These are phyloP conservation scores for Grosmannia serpens DNA, from an alignment of 2,329 filamentous ascomycete species.

Conservation along the genomic window DNA sequence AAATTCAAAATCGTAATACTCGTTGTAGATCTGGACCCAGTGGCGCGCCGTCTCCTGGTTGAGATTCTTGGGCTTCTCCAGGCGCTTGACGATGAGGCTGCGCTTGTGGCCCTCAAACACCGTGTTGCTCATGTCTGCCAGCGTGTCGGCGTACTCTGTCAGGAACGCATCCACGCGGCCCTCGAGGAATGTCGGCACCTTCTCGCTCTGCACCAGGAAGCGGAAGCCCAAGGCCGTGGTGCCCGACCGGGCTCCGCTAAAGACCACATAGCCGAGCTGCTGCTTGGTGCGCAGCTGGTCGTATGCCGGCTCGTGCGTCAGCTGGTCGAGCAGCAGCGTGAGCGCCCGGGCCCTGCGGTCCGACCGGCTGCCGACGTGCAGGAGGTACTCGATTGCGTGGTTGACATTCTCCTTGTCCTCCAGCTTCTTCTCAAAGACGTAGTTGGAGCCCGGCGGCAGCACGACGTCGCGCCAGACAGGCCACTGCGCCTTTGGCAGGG, in stretches of 20 bases:
- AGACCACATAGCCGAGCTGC: conserved; percentile 94
- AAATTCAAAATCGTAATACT: conserved; percentile 82
- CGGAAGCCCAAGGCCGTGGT: conserved; percentile 76
- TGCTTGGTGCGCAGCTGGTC: conserved; percentile 94
- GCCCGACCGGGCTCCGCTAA: conserved; percentile 61
- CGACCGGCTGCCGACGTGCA: conserved; percentile 57
- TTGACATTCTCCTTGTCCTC: conserved; percentile 85
- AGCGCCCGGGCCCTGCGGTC: conserved; percentile 64
- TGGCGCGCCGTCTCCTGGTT: conserved; percentile 71
- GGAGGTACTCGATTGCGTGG: conserved; percentile 69
- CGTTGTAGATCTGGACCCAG: conserved; percentile 74
- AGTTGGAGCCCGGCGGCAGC: conserved; percentile 71
- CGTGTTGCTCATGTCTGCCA: conserved; percentile 65
- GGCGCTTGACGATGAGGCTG: conserved; percentile 72
- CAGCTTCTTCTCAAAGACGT: conserved; percentile 67
- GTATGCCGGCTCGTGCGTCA: conserved; percentile 87
- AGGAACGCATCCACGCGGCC: conserved; percentile 81
- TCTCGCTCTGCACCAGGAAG: conserved; percentile 89
- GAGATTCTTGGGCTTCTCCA: conserved; percentile 90
- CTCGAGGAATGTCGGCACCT: conserved; percentile 72
- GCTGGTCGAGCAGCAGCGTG: conserved; percentile 72
- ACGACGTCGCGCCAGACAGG: conserved; percentile 65
- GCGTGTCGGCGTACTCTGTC: conserved; percentile 47
- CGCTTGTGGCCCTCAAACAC: conserved; percentile 89
- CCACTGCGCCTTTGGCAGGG: conserved; percentile 68